These are phyloP conservation scores for Craterostigma plantagineum DNA, from an alignment of 257 asterid species.

Conservation along the genomic window DNA sequence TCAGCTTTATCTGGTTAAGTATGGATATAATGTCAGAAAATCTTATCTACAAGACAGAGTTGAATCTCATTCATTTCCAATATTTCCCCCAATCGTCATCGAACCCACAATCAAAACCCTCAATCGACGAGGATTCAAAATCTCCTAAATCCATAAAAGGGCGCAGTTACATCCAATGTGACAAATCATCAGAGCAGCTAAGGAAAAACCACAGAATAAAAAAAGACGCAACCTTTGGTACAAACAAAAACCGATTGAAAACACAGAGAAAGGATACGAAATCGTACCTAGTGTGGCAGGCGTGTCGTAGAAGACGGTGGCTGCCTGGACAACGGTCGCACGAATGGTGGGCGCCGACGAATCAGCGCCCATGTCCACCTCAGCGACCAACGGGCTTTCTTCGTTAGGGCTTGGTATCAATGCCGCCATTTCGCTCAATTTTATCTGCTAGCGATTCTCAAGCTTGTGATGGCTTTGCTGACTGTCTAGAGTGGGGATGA, in stretches of 20 bases:
- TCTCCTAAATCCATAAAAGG: too few species aligned
- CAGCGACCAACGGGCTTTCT: conserved; percentile 45
- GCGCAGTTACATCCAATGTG: too few species aligned
- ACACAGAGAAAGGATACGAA: background rate
- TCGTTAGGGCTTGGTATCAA: conserved; percentile 28
- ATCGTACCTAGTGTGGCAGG: conserved; percentile 74
- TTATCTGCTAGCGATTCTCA: too few species aligned
- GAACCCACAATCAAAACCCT: too few species aligned
- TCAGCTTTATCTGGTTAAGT: conserved; percentile 73
- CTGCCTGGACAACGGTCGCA: conserved; percentile 89
- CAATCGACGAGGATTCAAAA: too few species aligned
- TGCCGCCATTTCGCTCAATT: conserved; percentile 39
- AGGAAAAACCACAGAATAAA: background rate
- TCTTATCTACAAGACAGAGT: too few species aligned
- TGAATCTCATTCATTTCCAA: too few species aligned
- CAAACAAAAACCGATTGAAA: too few species aligned
- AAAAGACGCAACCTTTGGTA: background rate
- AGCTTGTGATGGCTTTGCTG: background rate
- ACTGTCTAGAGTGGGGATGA: conserved; percentile 4
- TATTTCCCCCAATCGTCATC: too few species aligned
- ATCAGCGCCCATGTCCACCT: conserved; percentile 75
- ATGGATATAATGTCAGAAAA: background rate
- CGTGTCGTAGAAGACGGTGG: conserved; percentile 87
- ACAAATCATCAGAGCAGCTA: too few species aligned
- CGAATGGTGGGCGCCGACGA: conserved; percentile 47